A percentile compares a stretch with the other conserved stretches of the same genome.
Evolutionary conservation across 225 moss, liverwort and hornwort species (phyloP).

Genomic region (Physcomitrium patens): DNA sequence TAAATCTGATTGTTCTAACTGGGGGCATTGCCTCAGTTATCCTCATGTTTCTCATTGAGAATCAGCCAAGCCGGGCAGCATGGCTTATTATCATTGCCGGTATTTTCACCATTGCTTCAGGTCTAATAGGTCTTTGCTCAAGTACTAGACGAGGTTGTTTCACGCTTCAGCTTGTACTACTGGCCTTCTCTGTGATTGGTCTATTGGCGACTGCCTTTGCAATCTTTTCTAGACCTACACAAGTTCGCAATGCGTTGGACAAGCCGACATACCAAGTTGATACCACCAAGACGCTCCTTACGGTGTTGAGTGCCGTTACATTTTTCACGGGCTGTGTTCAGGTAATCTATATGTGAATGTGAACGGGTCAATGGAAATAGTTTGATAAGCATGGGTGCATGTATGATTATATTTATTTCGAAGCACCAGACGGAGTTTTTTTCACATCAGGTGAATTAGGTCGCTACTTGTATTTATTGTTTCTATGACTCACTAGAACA

Average conservation of each 20-base stretch:
- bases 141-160: constrained; percentile 65
- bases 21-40: constrained; percentile 54
- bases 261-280: constrained; percentile 16
- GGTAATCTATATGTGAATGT: not conserved
- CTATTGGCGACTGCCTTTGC: constrained; percentile 56
- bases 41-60: constrained; percentile 48
- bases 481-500: no score
- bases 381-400: no score
- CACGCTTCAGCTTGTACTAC: constrained; percentile 57
- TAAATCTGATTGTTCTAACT: constrained; percentile 55
- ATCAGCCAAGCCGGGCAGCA: constrained; percentile 46
- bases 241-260: constrained; percentile 36
- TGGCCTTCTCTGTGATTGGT: constrained; percentile 64
- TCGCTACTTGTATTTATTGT: no score
- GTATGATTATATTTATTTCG: no score
- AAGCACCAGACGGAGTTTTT: no score
- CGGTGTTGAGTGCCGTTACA: not conserved
- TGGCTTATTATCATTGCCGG: constrained; percentile 62
- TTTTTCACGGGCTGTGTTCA: constrained; percentile 19
- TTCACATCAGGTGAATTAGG: no score
- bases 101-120: constrained; percentile 49
- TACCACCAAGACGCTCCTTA: constrained; percentile 39
- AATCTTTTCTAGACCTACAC: constrained; percentile 38
- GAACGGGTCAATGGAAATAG: no score
- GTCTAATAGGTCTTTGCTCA: constrained; percentile 60